These are phyloP conservation scores for Boletus rubroflammeus DNA, from an alignment of 768 basidiomycete species.

Conservation along the genomic window DNA sequence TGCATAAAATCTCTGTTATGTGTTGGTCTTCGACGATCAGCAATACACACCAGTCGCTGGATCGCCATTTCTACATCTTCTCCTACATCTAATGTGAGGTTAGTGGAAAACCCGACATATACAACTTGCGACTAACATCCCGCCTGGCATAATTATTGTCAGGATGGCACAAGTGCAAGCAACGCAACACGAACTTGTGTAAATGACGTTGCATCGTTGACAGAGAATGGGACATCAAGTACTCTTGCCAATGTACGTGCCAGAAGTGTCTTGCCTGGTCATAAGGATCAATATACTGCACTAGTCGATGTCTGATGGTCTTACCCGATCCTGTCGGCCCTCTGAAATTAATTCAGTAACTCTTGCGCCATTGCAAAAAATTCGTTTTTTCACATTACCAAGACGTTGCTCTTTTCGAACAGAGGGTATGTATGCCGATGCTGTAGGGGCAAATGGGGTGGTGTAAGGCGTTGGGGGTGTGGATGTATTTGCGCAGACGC, in stretches of 20 bases:
- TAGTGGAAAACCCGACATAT: neutral
- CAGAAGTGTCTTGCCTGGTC: slow-evolving; percentile 79
- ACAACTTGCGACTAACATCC: slow-evolving; percentile 53
- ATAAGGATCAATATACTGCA: slow-evolving; percentile 1
- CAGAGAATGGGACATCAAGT: slow-evolving; percentile 91
- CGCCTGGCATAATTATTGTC: slow-evolving; percentile 42
- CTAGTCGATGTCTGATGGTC: slow-evolving; percentile 13
- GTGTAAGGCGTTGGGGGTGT: slow-evolving; percentile 40
- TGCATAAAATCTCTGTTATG: slow-evolving; percentile 27
- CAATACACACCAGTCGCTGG: slow-evolving; percentile 62
- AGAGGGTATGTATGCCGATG: slow-evolving; percentile 47
- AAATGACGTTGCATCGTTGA: slow-evolving; percentile 90
- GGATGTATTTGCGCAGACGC: slow-evolving; percentile 62
- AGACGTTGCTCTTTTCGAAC: slow-evolving; percentile 95
- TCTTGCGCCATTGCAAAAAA: neutral
- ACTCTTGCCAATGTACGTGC: slow-evolving; percentile 90
- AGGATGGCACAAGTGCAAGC: neutral
- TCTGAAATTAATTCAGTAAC: slow-evolving; percentile 34
- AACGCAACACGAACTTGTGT: slow-evolving; percentile 60
- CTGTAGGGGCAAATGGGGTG: slow-evolving; percentile 35
- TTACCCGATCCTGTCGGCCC: slow-evolving; percentile 85
- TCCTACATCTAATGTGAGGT: slow-evolving; percentile 67
- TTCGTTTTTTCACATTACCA: slow-evolving; percentile 65
- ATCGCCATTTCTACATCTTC: slow-evolving; percentile 95
- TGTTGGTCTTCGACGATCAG: neutral